Evolutionary conservation across 805 yeast species (phyloP), one percentile per base, ranked within the genome.

Genomic region (Wickerhamiella occidentalis): DNA sequence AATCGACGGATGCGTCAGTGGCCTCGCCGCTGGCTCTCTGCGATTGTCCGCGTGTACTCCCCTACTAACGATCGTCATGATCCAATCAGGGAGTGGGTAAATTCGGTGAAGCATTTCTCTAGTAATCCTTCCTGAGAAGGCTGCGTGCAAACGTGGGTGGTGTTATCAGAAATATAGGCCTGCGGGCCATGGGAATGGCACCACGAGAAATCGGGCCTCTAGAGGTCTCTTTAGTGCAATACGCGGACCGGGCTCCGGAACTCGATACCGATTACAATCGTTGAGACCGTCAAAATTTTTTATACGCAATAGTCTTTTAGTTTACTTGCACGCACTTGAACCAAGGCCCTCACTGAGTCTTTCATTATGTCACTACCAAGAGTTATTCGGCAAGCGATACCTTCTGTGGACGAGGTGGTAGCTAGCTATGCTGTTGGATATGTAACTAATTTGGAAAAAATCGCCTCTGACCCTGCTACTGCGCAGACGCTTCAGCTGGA

Each of bases 401-500:
- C 95, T 2, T 71, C 82, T 0, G 74, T 92, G 42, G 98, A 92
- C 60, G 80, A 88, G 1, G 78, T 87, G 9, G 95, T 92, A 74
- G 72, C 81, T 0, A 92, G 87, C 54, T 92, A 92, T 63, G 94
- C 95, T 3, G 81, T 82, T 35, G 98, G 98, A 1, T 92, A 88
- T 59, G 62, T 86, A 49, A 80, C 82, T 52, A 88, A 87, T 67
- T 68, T 92, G 17, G 78, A 86, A n/a, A 72, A 70, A 46, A 72
- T 84, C 17, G 85, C 92, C 0, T 80, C 78, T 55, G 95, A 87
- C 64, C 79, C 87, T 26, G 92, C 85, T n/a, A 69, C 79, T 23
- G 80, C 92, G 36, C 82, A 79, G 57, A 80, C 76, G 56, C 64
- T 87, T 41, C 78, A 84, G 61, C 72, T 87, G 40, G 68, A 74